A percentile compares a stretch with the other conserved stretches of the same genome.
phyloP scores from a whole-genome alignment of 2,329 filamentous ascomycete species.

The Seiridium cupressi region DNA sequence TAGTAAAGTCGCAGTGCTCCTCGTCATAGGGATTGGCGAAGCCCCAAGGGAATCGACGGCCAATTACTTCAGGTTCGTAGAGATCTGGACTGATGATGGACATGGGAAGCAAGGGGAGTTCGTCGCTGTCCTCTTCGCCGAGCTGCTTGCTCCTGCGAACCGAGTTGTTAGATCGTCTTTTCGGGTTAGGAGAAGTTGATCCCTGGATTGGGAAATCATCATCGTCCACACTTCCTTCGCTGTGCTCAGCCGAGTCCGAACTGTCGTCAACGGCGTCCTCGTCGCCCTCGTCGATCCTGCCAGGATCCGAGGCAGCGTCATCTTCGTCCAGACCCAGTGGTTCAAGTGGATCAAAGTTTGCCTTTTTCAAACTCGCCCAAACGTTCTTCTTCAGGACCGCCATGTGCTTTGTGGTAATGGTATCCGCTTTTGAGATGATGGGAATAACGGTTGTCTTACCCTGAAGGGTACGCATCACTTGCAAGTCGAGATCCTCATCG shows the following conservation, averaged over 20 bases:
- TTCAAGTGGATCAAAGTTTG: conserved; percentile 85
- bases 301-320: conserved; percentile 47
- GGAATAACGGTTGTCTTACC: conserved; percentile 95
- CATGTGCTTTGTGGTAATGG: conserved; percentile 95
- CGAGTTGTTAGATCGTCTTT: conserved; percentile 46
- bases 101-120: conserved; percentile 75
- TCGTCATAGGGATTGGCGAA: conserved; percentile 91
- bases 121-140: conserved; percentile 45
- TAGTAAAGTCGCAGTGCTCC: conserved; percentile 90
- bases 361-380: conserved; percentile 81
- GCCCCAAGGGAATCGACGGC: conserved; percentile 93
- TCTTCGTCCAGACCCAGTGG: conserved; percentile 76
- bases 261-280: conserved; percentile 36
- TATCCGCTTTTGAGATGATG: conserved; percentile 94
- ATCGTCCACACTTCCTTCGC: conserved; percentile 21
- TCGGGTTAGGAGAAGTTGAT: conserved; percentile 35
- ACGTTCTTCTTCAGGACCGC: conserved; percentile 85
- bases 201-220: conserved; percentile 40
- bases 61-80: conserved; percentile 77
- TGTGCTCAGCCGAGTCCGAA: conserved; percentile 25
- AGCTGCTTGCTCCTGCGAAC: conserved; percentile 42
- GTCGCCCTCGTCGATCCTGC: conserved; percentile 56
- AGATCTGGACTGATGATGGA: conserved; percentile 93
- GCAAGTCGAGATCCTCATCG: conserved; percentile 86
- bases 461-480: conserved; percentile 82